phyloP scores from a whole-genome alignment of 768 basidiomycete species.

The Termitomyces sp. region DNA sequence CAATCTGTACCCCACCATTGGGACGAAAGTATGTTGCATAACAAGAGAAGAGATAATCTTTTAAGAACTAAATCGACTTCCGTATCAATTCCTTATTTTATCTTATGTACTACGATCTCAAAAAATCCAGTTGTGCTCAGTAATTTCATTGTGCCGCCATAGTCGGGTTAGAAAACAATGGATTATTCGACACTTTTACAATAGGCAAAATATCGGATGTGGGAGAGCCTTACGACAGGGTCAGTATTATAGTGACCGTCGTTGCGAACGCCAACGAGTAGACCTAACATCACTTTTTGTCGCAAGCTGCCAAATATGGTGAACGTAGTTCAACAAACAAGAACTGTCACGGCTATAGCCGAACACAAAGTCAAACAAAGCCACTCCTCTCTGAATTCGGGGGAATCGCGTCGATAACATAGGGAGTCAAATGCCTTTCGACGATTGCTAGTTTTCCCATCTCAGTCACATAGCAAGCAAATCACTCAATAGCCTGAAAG shows the following conservation, averaged over 20 bases:
- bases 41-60: background rate
- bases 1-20: background rate
- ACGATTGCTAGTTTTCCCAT: background rate
- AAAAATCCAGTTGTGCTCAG: background rate
- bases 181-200: background rate
- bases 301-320: constrained; percentile 25
- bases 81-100: background rate
- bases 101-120: too few relatives aligned
- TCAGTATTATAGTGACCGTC: background rate
- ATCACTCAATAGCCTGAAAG: background rate
- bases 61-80: background rate
- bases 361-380: background rate
- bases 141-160: background rate
- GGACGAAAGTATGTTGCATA: background rate
- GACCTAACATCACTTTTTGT: background rate
- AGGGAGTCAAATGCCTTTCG: background rate
- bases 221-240: background rate
- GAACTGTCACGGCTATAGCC: constrained; percentile 4
- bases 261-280: background rate
- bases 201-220: background rate
- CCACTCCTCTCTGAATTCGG: too few relatives aligned
- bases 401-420: background rate
- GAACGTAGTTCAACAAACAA: constrained; percentile 25
- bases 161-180: too few relatives aligned
- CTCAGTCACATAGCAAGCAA: background rate